Conservation (phyloP, 2,329 filamentous ascomycete species). For the Ascochyta viciae-villosae region DNA sequence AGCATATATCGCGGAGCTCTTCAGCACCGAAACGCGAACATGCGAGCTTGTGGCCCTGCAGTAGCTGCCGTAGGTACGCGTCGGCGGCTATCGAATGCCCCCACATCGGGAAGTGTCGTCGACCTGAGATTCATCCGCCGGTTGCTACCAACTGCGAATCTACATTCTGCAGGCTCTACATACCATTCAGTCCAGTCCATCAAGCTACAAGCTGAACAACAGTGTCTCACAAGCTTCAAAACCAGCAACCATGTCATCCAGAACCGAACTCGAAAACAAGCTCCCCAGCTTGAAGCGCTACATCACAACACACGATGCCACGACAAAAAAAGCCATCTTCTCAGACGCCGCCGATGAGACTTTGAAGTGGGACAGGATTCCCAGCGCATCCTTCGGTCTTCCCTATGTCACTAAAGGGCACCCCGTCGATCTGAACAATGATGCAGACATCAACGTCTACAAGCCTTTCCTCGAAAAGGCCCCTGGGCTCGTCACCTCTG, state of each 20-base stretch:
- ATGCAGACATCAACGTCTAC: conserved; percentile 57
- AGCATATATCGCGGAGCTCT: not conserved
- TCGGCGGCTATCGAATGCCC: conserved; percentile 1
- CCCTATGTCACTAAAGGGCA: conserved; percentile 58
- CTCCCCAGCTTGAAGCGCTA: conserved; percentile 43
- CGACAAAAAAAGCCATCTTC: conserved; percentile 45
- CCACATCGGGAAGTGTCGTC: conserved; percentile 11
- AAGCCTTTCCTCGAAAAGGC: conserved; percentile 51
- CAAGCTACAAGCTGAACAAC: not conserved
- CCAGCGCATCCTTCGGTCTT: conserved; percentile 51
- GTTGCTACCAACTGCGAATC: not conserved
- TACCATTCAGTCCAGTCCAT: not conserved
- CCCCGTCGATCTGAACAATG: conserved; percentile 54
- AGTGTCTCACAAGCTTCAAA: not conserved
- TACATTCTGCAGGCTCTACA: not conserved
- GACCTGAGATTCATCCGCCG: not conserved
- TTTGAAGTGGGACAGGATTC: conserved; percentile 26
- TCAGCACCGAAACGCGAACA: not conserved
- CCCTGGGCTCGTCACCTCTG: conserved; percentile 57
- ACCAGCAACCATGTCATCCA: conserved; percentile 22
- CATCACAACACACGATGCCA: conserved; percentile 46
- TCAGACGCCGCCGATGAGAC: conserved; percentile 35
- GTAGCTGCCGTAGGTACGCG: not conserved
- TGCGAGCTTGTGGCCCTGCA: not conserved
- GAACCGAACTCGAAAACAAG: conserved; percentile 22